Base-by-base conservation (phyloP, 768 basidiomycete genomes). In the Serendipita sp. region DNA sequence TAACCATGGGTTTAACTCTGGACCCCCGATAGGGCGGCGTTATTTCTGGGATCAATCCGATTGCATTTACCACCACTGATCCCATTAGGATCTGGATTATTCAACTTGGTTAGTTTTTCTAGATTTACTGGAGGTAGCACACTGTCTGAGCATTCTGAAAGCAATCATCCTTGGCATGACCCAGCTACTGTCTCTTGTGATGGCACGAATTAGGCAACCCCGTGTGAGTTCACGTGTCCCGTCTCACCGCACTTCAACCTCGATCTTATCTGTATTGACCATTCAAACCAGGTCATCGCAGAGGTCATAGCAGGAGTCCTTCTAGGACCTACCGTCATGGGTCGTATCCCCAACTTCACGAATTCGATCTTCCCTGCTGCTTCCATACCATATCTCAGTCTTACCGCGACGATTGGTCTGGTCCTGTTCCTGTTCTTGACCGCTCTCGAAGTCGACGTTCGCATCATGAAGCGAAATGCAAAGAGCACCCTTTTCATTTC, bases 401-500 rank as follows among this genome's bases (percentile, higher is more conserved):
- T 98, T 18, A 84, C 88, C 16, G 89, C 95, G 13, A 89, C 91
- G 69, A 89, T 97, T 67, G 95, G 90, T 3, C 80, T 91, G 3
- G 86, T 85, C 44, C 81, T 92, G 48, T 93, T 91, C 75, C 81
- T 97, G 13, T 97, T 96, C 76, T 81, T 97, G 66, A 87, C 97
- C 45, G 95, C 95, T 2, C 84, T 95, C 38, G 89, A 91, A 76
- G 93, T 96, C 65, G 96, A 98, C 65, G 75, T 79, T 0, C 75
- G 77, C 3, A 78, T 97, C 66, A 85, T 98, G 74, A 85, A 80
- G 69, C 85, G 87, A 44, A 89, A 90, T 77, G 84, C 81, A 0
- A 79, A 83, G 7, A 76, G 85, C 8, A 88, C 86, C 0, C 74
- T 75, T 2, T 79, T 83, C 1, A 84, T 98, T 63, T 86, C 91